Conservation (phyloP, 306 rosid species). For the Hippophae gyantsensis region DNA sequence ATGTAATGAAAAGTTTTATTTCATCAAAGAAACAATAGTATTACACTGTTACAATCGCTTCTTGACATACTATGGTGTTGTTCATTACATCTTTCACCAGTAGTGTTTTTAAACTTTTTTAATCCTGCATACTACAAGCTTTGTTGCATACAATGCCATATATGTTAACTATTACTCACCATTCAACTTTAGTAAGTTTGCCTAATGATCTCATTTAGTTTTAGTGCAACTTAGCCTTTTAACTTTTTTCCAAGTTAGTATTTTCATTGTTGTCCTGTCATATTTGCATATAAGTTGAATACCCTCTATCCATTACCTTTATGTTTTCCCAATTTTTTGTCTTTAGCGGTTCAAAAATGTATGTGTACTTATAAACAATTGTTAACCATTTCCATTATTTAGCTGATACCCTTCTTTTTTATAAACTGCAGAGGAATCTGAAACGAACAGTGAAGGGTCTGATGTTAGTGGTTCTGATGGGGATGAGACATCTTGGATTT, state of each 20-base stretch:
- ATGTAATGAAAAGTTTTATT: too few relatives aligned
- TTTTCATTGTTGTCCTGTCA: background rate
- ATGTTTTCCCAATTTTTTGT: background rate
- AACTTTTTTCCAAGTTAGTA: background rate
- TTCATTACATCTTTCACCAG: too few relatives aligned
- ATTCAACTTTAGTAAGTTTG: background rate
- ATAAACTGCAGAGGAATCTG: conserved; percentile 56
- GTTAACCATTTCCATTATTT: background rate
- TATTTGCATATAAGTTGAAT: background rate
- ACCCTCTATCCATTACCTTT: background rate
- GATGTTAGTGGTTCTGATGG: conserved; percentile 83
- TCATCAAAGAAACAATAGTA: too few relatives aligned
- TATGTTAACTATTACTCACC: background rate
- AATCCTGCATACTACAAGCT: too few relatives aligned
- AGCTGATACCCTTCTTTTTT: conserved; percentile 21
- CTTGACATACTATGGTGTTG: too few relatives aligned
- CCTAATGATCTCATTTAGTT: background rate
- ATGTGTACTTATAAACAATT: background rate
- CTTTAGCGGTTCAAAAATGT: background rate
- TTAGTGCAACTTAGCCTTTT: background rate
- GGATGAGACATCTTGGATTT: conserved; percentile 74
- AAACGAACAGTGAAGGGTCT: conserved; percentile 63
- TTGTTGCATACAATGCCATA: background rate
- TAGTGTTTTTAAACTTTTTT: too few relatives aligned
- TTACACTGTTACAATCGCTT: too few relatives aligned